phyloP scores from a whole-genome alignment of 2,329 filamentous ascomycete species.

The Alternaria burnsii region DNA sequence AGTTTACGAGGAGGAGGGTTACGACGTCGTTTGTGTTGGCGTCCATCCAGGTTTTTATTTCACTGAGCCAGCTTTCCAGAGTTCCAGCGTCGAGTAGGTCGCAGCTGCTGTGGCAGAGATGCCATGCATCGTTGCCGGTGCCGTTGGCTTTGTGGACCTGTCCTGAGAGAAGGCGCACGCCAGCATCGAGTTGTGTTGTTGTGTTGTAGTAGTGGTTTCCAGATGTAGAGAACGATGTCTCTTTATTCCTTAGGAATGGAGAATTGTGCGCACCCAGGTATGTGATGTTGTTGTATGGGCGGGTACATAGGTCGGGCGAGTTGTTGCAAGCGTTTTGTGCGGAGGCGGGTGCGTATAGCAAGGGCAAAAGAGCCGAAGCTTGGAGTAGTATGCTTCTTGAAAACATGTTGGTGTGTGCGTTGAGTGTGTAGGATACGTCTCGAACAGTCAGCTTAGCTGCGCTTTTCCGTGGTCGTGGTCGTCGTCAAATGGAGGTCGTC shows the following conservation, averaged over 20 bases:
- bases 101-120: slow-evolving; percentile 76
- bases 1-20: slow-evolving; percentile 77
- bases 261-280: slow-evolving; percentile 80
- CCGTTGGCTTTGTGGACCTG: slow-evolving; percentile 72
- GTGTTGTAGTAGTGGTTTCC: slow-evolving; percentile 80
- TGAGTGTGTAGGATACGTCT: not conserved
- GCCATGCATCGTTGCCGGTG: slow-evolving; percentile 56
- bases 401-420: slow-evolving; percentile 38
- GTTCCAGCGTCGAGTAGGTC: slow-evolving; percentile 72
- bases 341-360: slow-evolving; percentile 38
- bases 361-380: slow-evolving; percentile 37
- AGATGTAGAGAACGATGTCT: slow-evolving; percentile 68
- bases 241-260: slow-evolving; percentile 72
- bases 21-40: slow-evolving; percentile 76
- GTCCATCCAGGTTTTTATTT: slow-evolving; percentile 74
- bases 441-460: not conserved
- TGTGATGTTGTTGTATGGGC: slow-evolving; percentile 77
- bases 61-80: slow-evolving; percentile 68
- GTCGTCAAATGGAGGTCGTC: slow-evolving; percentile 17
- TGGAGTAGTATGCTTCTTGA: slow-evolving; percentile 35
- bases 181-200: slow-evolving; percentile 73
- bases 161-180: slow-evolving; percentile 74
- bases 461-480: not conserved
- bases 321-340: slow-evolving; percentile 75
- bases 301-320: slow-evolving; percentile 75